Evolutionary conservation across 169 alveolate species (phyloP).

Genomic region (Cryptosporidium canis): DNA sequence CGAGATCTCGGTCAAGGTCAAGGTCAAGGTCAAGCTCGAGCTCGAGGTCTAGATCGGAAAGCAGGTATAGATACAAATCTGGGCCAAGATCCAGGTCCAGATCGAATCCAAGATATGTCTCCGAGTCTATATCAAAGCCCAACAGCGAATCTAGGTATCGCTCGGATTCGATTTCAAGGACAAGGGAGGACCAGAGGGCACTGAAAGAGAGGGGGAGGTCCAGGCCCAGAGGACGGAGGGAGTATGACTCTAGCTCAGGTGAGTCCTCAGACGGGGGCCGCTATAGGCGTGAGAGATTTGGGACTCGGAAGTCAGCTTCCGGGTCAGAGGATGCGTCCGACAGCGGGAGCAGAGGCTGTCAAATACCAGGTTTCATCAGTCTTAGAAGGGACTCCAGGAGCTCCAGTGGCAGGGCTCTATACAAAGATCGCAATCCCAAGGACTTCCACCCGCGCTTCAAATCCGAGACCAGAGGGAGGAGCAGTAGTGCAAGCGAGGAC

Average conservation of each 20-base stretch:
- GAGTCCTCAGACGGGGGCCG: neutral
- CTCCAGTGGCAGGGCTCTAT: too few relatives aligned
- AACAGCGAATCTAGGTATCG: neutral
- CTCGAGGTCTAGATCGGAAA: neutral
- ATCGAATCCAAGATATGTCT: neutral
- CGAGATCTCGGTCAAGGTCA: neutral
- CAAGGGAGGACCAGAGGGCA: neutral
- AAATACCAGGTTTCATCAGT: too few relatives aligned
- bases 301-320: too few relatives aligned
- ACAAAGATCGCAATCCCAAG: too few relatives aligned
- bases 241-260: neutral
- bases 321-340: too few relatives aligned
- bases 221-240: neutral
- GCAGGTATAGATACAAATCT: neutral
- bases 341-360: too few relatives aligned
- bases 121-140: constrained; percentile 8
- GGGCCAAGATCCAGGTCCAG: constrained; percentile 24
- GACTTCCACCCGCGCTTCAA: too few relatives aligned
- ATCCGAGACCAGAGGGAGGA: constrained; percentile 2
- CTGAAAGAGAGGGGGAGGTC: neutral
- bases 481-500: constrained; percentile 31
- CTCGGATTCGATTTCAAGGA: neutral
- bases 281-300: too few relatives aligned
- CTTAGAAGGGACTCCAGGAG: too few relatives aligned
- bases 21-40: neutral